These are phyloP conservation scores for Penicillium palitans DNA, from an alignment of 2,329 filamentous ascomycete species.

Conservation along the genomic window DNA sequence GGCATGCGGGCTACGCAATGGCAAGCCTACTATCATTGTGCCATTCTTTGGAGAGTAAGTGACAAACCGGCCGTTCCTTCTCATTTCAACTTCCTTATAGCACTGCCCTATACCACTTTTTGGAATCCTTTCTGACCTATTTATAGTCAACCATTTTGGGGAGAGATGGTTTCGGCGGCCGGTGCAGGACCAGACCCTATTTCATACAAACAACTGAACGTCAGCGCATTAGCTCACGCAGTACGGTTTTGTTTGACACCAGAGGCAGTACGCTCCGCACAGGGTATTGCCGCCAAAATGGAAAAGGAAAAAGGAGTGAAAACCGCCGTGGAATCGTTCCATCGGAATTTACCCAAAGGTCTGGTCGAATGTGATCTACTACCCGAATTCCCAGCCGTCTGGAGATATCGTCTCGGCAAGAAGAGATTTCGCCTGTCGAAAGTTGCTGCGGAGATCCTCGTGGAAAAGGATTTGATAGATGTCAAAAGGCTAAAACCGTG, in stretches of 20 bases:
- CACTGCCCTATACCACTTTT: no score
- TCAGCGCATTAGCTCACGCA: slow-evolving; percentile 46
- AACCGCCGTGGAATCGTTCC: slow-evolving; percentile 46
- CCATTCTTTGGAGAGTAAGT: slow-evolving; percentile 56
- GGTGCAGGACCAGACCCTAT: slow-evolving; percentile 53
- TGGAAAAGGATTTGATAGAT: slow-evolving; percentile 20
- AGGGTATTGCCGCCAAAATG: slow-evolving; percentile 40
- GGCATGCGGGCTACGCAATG: slow-evolving; percentile 52
- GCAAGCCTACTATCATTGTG: slow-evolving; percentile 53
- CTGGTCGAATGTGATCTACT: slow-evolving; percentile 25
- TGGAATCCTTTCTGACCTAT: background rate
- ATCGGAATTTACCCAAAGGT: slow-evolving; percentile 33
- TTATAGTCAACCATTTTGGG: slow-evolving; percentile 54
- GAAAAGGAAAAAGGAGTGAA: slow-evolving; percentile 42
- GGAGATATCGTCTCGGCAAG: slow-evolving; percentile 22
- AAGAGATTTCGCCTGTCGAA: slow-evolving; percentile 22
- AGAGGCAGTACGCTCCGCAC: slow-evolving; percentile 37
- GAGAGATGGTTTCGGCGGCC: slow-evolving; percentile 50
- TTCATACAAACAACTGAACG: slow-evolving; percentile 46
- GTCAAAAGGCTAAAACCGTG: slow-evolving; percentile 4
- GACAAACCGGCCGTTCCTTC: background rate
- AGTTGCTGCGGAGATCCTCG: slow-evolving; percentile 20
- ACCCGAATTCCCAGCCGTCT: slow-evolving; percentile 28
- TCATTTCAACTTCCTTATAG: background rate
- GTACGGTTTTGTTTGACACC: slow-evolving; percentile 47